Evolutionary conservation across 139 green algal species (phyloP).

Genomic region (Nannochloris sp.): DNA sequence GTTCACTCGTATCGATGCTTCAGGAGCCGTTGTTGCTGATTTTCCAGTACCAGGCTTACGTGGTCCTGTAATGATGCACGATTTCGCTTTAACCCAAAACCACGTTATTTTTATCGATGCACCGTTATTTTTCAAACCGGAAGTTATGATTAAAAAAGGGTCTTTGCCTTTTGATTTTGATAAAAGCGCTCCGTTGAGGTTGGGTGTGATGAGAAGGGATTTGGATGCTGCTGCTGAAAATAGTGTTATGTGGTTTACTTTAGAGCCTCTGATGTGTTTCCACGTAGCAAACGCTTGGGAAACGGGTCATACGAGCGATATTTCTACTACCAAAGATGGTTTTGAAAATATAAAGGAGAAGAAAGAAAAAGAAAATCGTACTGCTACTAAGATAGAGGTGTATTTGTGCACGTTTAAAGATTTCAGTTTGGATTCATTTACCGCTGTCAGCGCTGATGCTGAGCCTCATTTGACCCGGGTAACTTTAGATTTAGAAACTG

Average conservation of each 20-base stretch:
- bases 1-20: conserved; percentile 19
- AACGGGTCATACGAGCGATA: conserved; percentile 28
- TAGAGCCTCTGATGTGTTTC: conserved; percentile 26
- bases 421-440: conserved; percentile 29
- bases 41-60: conserved; percentile 10
- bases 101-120: conserved; percentile 66
- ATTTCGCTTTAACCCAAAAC: conserved; percentile 63
- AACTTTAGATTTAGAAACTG: conserved; percentile 40
- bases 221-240: conserved; percentile 19
- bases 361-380: neutral
- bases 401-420: conserved; percentile 22
- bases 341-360: too few species aligned
- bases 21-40: conserved; percentile 18
- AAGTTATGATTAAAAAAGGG: conserved; percentile 53
- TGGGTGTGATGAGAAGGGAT: conserved; percentile 47
- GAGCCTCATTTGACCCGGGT: conserved; percentile 19
- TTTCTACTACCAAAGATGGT: too few species aligned
- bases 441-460: neutral
- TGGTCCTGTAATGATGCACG: conserved; percentile 68
- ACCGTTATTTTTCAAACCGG: conserved; percentile 53
- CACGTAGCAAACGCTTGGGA: conserved; percentile 51
- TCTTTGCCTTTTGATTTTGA: conserved; percentile 50
- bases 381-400: conserved; percentile 18
- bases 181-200: conserved; percentile 17
- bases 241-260: conserved; percentile 54